Evolutionary conservation across 2,329 filamentous ascomycete species (phyloP).

Genomic region (Leptographium procerum): DNA sequence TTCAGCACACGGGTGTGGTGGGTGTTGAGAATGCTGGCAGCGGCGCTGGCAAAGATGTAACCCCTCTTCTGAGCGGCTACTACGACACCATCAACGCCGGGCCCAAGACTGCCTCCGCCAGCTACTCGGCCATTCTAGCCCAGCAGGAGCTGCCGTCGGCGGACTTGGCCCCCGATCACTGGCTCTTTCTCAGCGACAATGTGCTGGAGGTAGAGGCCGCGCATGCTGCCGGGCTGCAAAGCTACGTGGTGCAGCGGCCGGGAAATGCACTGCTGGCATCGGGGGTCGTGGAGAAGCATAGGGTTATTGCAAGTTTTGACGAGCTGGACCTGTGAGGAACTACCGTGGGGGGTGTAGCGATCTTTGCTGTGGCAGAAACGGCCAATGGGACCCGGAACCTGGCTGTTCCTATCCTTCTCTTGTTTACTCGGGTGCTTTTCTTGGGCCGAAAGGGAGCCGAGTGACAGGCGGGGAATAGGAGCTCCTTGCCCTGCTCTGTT

Average conservation of each 20-base stretch:
- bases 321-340: slow-evolving; percentile 11
- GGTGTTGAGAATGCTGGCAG: not conserved
- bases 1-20: slow-evolving; percentile 49
- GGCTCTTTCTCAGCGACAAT: slow-evolving; percentile 77
- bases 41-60: slow-evolving; percentile 40
- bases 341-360: rapidly evolving
- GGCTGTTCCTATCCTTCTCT: not conserved
- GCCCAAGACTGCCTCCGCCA: slow-evolving; percentile 53
- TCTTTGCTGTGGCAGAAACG: not conserved
- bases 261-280: slow-evolving; percentile 55
- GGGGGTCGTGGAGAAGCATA: slow-evolving; percentile 20
- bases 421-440: not conserved
- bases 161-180: slow-evolving; percentile 35
- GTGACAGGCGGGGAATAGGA: not conserved
- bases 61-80: slow-evolving; percentile 48
- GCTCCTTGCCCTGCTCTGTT: not conserved
- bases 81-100: slow-evolving; percentile 78
- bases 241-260: slow-evolving; percentile 50
- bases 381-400: not conserved
- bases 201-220: slow-evolving; percentile 57
- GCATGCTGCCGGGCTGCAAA: slow-evolving; percentile 49
- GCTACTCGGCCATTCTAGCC: slow-evolving; percentile 51
- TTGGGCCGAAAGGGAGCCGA: not conserved
- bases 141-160: slow-evolving; percentile 9
- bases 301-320: slow-evolving; percentile 21